A percentile compares a stretch with the other conserved stretches of the same genome.
Evolutionary conservation across 768 basidiomycete species (phyloP).

Genomic region (Naganishia kalamii): DNA sequence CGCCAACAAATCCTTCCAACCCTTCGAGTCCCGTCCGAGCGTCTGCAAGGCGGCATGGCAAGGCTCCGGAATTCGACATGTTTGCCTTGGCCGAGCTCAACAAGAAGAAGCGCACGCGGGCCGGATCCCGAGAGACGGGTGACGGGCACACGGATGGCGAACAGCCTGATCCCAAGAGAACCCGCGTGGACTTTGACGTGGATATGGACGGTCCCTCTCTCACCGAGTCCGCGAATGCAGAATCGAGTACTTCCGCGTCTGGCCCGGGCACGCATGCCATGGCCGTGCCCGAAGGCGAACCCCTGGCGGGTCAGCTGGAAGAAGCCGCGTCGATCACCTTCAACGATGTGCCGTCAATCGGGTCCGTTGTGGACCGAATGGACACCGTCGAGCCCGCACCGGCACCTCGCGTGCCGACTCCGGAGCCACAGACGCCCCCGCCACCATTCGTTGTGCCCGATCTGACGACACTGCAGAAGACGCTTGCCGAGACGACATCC

Average conservation of each 20-base stretch:
- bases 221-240: not conserved
- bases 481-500: conserved; percentile 56
- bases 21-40: conserved; percentile 54
- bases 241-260: not conserved
- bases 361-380: not conserved
- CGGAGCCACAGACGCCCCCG: not conserved
- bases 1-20: no score
- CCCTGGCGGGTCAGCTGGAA: conserved; percentile 5
- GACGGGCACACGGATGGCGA: conserved; percentile 2
- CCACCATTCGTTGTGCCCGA: conserved; percentile 59
- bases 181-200: not conserved
- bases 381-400: not conserved
- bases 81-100: conserved; percentile 67
- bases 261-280: conserved; percentile 16
- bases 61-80: conserved; percentile 62
- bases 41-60: conserved; percentile 68
- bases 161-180: conserved; percentile 11
- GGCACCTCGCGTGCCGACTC: not conserved
- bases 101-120: conserved; percentile 52
- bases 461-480: conserved; percentile 50
- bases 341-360: not conserved
- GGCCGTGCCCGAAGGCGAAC: not conserved
- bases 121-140: conserved; percentile 1
- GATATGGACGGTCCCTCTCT: not conserved
- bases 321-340: conserved; percentile 12